Base-by-base conservation (phyloP, 2,329 filamentous ascomycete species). In the Alternaria gansuensis region DNA sequence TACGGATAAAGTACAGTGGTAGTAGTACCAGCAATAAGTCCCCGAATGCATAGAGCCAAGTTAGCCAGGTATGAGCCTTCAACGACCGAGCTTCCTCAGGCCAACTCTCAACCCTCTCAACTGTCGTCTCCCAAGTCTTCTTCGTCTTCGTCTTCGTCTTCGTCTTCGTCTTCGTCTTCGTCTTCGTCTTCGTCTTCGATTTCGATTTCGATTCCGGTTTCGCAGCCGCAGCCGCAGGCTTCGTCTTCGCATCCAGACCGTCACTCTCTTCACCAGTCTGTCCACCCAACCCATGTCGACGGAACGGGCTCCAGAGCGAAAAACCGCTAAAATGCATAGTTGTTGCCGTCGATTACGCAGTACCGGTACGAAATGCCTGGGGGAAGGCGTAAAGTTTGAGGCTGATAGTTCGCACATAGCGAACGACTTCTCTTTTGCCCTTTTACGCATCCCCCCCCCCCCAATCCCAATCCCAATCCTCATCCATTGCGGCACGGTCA, bases 1-100 rank as follows among this genome's bases (percentile, higher is more conserved):
- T 63, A 75, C 75, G 40, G 6, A 78, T 72, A 52, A 78, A 78
- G 40, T 72, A 76, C 2, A 77, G 17, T 0, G 76, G 76, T 10
- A 72, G 29, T 2, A 74, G 6, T 0, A 70, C 68, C n/a, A 77
- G 34, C 2, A 77, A 21, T 0, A 72, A 1, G 37, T 78, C 76
- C 10, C 69, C 70, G 0, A 73, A 4, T 0, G 49, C 48, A 23
- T 63, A 75, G 1, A 75, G 7, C 29, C 54, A 59, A 1, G 63
- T 46, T 1, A 75, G 5, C 71, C 70, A 74, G 21, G 48, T 69
- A 8, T 65, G 65, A 29, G 63, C 59, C 34, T 71, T 73, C 36
- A 75, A 33, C 1, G 62, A 51, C 21, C 53, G 57, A 9, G 69
- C 71, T 40, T 74, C 64, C 31, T 71, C 65, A 24, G 73, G 73